These are phyloP conservation scores for Daldinia caldariorum DNA, from an alignment of 495 filamentous ascomycete genomes.

Conservation along the genomic window DNA sequence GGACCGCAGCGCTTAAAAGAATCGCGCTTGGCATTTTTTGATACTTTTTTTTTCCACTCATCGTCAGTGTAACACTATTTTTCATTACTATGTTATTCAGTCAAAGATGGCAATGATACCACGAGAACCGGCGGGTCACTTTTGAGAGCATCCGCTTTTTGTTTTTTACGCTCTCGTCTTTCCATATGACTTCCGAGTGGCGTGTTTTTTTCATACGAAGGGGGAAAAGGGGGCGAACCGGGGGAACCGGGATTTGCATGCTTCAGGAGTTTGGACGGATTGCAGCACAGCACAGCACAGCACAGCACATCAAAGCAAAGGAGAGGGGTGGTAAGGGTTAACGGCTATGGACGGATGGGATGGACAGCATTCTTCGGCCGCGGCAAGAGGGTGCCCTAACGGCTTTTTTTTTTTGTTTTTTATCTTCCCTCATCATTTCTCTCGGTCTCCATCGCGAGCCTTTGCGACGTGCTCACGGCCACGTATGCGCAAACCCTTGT, in stretches of 20 bases:
- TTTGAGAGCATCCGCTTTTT: slow-evolving; percentile 15
- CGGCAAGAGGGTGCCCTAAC: slow-evolving; percentile 6
- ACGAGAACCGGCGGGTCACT: slow-evolving; percentile 34
- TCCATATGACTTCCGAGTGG: neutral
- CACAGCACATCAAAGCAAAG: neutral
- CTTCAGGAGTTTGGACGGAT: slow-evolving; percentile 21
- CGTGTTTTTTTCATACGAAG: slow-evolving; percentile 6
- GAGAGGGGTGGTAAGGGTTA: neutral
- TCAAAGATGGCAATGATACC: slow-evolving; percentile 41
- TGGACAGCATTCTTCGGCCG: slow-evolving; percentile 16
- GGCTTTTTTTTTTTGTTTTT: slow-evolving; percentile 19
- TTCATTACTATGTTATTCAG: slow-evolving; percentile 20
- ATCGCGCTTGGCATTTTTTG: neutral
- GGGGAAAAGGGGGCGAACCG: too few species aligned
- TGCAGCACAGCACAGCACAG: neutral
- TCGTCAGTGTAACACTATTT: slow-evolving; percentile 29
- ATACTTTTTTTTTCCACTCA: slow-evolving; percentile 8
- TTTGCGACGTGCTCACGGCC: neutral
- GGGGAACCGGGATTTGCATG: slow-evolving; percentile 26
- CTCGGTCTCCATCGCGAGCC: neutral
- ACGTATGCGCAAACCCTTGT: neutral
- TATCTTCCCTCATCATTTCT: neutral
- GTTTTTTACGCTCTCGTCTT: slow-evolving; percentile 1
- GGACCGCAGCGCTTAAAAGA: slow-evolving; percentile 48
- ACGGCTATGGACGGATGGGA: neutral